phyloP scores from a whole-genome alignment of 1,139 yeast species.

The Nakaseomyces nivariensis region DNA sequence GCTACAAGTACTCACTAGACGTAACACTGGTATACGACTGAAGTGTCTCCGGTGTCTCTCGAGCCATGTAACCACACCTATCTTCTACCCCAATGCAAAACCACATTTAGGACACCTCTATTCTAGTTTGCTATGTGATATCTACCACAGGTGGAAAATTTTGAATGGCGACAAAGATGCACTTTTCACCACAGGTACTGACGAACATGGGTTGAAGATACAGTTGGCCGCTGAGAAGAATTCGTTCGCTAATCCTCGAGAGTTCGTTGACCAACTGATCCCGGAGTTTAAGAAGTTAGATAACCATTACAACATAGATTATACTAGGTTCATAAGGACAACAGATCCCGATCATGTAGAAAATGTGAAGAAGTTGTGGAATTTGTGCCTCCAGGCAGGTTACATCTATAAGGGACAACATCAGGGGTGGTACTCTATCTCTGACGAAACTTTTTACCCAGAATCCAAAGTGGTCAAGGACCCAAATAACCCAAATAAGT shows the following conservation, averaged over 20 bases:
- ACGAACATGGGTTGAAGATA: constrained; percentile 92
- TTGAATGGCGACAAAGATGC: constrained; percentile 38
- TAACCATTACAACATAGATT: constrained; percentile 41
- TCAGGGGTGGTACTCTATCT: constrained; percentile 88
- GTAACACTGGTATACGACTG: not conserved
- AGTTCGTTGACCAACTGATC: constrained; percentile 64
- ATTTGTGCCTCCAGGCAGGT: constrained; percentile 45
- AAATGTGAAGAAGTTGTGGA: constrained; percentile 67
- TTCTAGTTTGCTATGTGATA: constrained; percentile 78
- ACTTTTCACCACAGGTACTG: constrained; percentile 82
- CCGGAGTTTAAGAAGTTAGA: constrained; percentile 58
- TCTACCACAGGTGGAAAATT: constrained; percentile 60
- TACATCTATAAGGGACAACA: constrained; percentile 75
- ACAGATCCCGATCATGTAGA: constrained; percentile 70
- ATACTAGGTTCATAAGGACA: constrained; percentile 79
- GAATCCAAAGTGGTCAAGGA: constrained; percentile 56
- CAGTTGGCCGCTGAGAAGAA: constrained; percentile 60
- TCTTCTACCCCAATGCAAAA: constrained; percentile 87
- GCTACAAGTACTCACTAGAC: not conserved
- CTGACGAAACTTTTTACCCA: constrained; percentile 92
- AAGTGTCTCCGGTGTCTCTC: not conserved
- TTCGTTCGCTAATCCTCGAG: constrained; percentile 41
- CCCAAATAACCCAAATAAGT: constrained; percentile 14
- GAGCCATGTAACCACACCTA: constrained; percentile 74
- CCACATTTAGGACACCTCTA: constrained; percentile 95